A percentile compares a stretch with the other conserved stretches of the same genome.
Evolutionary conservation across 768 basidiomycete genomes (phyloP).

Genomic region (Tubosaeta brunneosetosa): DNA sequence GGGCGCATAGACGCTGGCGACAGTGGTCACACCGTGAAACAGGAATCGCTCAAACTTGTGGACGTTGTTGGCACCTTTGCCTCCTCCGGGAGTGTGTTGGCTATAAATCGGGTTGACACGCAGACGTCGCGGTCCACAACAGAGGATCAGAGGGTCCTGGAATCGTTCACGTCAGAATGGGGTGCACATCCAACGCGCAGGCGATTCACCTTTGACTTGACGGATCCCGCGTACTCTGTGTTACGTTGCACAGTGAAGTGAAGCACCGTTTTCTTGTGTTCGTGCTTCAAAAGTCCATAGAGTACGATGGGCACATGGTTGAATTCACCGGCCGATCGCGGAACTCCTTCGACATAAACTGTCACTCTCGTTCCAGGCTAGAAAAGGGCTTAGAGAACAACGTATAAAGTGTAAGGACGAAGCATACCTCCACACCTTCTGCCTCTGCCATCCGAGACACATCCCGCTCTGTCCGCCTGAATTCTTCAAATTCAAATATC

Average conservation of each 20-base stretch:
- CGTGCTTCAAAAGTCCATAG: constrained; percentile 86
- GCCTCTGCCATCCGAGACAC: constrained; percentile 63
- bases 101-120: constrained; percentile 86
- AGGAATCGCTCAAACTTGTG: constrained; percentile 95
- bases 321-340: constrained; percentile 47
- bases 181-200: too few relatives aligned
- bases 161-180: neutral
- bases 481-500: constrained; percentile 97
- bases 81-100: constrained; percentile 86
- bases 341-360: constrained; percentile 70
- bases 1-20: constrained; percentile 88
- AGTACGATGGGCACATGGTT: constrained; percentile 50
- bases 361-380: constrained; percentile 83
- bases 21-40: constrained; percentile 71
- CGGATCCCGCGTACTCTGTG: constrained; percentile 85
- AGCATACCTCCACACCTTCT: constrained; percentile 66
- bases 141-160: constrained; percentile 84
- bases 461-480: constrained; percentile 74
- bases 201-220: constrained; percentile 76
- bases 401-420: neutral
- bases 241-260: constrained; percentile 94
- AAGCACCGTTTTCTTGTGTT: constrained; percentile 90
- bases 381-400: neutral
- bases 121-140: constrained; percentile 83
- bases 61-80: constrained; percentile 91